Evolutionary conservation across 495 filamentous ascomycete genomes (phyloP).

Genomic region (Aspergillus taichungensis): DNA sequence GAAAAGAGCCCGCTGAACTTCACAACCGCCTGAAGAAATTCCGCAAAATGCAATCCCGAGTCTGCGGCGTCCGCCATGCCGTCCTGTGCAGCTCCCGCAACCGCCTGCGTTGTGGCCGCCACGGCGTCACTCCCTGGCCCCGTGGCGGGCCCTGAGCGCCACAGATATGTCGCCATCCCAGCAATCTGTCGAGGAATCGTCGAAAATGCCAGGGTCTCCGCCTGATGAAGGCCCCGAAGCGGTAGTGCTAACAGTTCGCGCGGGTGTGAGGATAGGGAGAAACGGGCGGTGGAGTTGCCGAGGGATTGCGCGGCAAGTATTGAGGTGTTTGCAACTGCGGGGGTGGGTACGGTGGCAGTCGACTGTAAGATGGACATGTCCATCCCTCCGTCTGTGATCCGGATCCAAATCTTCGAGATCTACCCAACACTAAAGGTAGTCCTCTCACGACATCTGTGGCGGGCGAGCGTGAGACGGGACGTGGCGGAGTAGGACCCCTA

Average conservation of each 20-base stretch:
- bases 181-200: slow-evolving; percentile 30
- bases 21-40: slow-evolving; percentile 33
- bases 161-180: slow-evolving; percentile 18
- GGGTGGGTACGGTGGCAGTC: not conserved
- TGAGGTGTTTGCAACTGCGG: slow-evolving; percentile 4
- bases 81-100: slow-evolving; percentile 20
- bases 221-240: slow-evolving; percentile 29
- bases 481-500: too few relatives aligned
- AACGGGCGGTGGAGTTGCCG: slow-evolving; percentile 12
- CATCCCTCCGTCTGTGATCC: too few relatives aligned
- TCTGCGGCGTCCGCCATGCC: slow-evolving; percentile 21
- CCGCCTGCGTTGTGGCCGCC: slow-evolving; percentile 22
- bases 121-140: slow-evolving; percentile 18
- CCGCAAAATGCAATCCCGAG: slow-evolving; percentile 23
- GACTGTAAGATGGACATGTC: slow-evolving; percentile 9
- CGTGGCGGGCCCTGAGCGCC: slow-evolving; percentile 18
- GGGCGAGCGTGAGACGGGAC: too few relatives aligned
- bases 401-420: too few relatives aligned
- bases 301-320: slow-evolving; percentile 6
- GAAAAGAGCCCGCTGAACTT: slow-evolving; percentile 82
- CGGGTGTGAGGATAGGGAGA: slow-evolving; percentile 24
- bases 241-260: slow-evolving; percentile 27
- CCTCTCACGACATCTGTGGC: too few relatives aligned
- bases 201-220: slow-evolving; percentile 29
- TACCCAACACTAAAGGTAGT: too few relatives aligned